phyloP scores from a whole-genome alignment of 2,329 filamentous ascomycete species.

The Microcera coccophila region DNA sequence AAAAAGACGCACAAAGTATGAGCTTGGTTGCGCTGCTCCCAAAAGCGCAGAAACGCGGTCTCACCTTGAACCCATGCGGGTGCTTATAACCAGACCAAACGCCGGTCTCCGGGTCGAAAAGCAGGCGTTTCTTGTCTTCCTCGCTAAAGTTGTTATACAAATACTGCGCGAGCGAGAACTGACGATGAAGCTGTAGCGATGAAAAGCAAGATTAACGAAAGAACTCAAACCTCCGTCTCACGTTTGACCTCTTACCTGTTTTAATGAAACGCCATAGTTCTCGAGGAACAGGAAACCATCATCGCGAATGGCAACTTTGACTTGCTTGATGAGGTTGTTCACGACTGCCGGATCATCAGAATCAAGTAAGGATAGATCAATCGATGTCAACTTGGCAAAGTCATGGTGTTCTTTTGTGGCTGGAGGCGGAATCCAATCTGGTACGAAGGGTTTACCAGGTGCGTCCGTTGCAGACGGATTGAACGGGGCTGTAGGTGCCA shows the following conservation, averaged over 20 bases:
- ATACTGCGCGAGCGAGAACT: conserved; percentile 49
- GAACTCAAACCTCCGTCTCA: too few relatives aligned
- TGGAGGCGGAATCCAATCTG: conserved; percentile 42
- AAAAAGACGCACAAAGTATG: not conserved
- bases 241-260: conserved; percentile 29
- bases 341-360: conserved; percentile 41
- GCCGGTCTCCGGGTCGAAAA: conserved; percentile 46
- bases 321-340: conserved; percentile 39
- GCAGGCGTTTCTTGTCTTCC: conserved; percentile 45
- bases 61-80: conserved; percentile 42
- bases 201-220: not conserved
- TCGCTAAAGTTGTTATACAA: conserved; percentile 47
- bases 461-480: conserved; percentile 36
- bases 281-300: conserved; percentile 46
- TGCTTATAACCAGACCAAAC: conserved; percentile 49
- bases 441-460: conserved; percentile 40
- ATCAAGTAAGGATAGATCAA: conserved; percentile 42
- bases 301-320: conserved; percentile 40
- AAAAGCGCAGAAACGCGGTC: not conserved
- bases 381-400: conserved; percentile 40
- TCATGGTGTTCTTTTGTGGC: conserved; percentile 42
- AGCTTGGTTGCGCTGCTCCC: too few relatives aligned
- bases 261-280: conserved; percentile 48
- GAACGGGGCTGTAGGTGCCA: conserved; percentile 36
- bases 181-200: conserved; percentile 42